These are phyloP conservation scores for Penicillium polonicum DNA, from an alignment of 2,329 filamentous ascomycete species.

Conservation along the genomic window DNA sequence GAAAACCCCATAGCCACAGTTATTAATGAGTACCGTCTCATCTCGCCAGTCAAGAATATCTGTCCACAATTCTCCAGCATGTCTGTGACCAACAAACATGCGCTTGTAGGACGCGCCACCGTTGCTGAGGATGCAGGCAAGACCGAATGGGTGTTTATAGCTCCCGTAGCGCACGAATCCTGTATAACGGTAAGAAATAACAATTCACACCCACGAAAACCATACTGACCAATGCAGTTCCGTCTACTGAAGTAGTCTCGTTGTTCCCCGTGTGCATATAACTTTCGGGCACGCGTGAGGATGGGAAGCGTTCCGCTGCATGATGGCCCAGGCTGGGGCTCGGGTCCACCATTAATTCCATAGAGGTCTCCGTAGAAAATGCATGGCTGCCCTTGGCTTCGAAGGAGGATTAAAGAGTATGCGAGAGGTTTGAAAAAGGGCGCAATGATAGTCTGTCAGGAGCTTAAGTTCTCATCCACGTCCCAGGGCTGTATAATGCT, in stretches of 20 bases:
- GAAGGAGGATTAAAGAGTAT: slow-evolving; percentile 69
- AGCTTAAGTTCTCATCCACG: not conserved
- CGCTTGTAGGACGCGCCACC: slow-evolving; percentile 50
- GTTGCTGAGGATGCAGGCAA: slow-evolving; percentile 60
- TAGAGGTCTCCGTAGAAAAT: slow-evolving; percentile 71
- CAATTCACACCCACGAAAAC: not conserved
- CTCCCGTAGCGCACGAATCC: slow-evolving; percentile 54
- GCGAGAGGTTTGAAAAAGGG: slow-evolving; percentile 70
- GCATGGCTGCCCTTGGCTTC: slow-evolving; percentile 63
- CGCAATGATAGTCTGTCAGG: slow-evolving; percentile 55
- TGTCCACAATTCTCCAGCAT: slow-evolving; percentile 62
- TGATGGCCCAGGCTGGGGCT: slow-evolving; percentile 46
- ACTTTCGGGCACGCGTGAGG: slow-evolving; percentile 60
- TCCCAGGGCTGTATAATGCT: not conserved
- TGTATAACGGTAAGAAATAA: slow-evolving; percentile 21
- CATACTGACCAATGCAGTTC: slow-evolving; percentile 55
- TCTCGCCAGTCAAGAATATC: slow-evolving; percentile 59
- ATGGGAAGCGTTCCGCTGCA: slow-evolving; percentile 56
- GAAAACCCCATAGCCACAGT: slow-evolving; percentile 60
- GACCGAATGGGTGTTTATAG: slow-evolving; percentile 49
- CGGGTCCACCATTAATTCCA: slow-evolving; percentile 54
- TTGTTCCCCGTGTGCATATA: slow-evolving; percentile 67
- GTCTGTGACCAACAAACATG: slow-evolving; percentile 62
- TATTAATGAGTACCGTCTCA: slow-evolving; percentile 58
- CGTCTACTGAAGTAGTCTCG: slow-evolving; percentile 61